Base-by-base conservation (phyloP, 768 basidiomycete species). In the Kwoniella sp. region DNA sequence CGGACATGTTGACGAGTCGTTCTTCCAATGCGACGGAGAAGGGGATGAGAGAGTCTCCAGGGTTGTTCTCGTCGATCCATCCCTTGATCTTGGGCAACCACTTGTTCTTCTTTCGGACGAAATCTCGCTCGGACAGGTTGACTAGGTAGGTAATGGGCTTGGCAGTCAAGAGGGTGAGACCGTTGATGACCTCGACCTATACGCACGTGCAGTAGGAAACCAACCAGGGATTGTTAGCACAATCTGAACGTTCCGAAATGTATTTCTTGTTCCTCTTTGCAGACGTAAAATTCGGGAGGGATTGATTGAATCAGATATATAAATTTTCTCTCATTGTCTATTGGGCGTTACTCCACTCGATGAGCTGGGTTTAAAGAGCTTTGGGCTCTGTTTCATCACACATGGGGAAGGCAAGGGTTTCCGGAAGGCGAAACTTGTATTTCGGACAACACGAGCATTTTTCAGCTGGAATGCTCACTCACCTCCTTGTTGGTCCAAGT, bases 401-500 rank as follows among this genome's bases (percentile, higher is more conserved):
- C 77, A 75, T 52, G 60, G 33, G 56, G 68, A 49, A 46, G 17
- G 40, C 12, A 47, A 24, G 0, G 27, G n/a, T n/a, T n/a, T n/a
- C n/a, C n/a, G n/a, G n/a, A n/a, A n/a, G n/a, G n/a, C n/a, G n/a
- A n/a, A n/a, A n/a, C n/a, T n/a, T n/a, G n/a, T n/a, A n/a, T n/a
- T n/a, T 47, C 13, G 58, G 22, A 47, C 26, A 49, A 53, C 46
- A 47, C 46, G 21, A 21, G 10, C 29, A 64, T 21, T 12, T 29
- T 37, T 36, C 55, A 55, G 44, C 8, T 40, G 27, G 36, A 64
- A 44, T n/a, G 21, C 25, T 19, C 10, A 79, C 87, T 77, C 70
- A 89, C 95, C 90, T 99, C 96, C 86, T 97, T 98, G 81, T 91
- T 92, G 46, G 82, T 88, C 96, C 96, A 99, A 13, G 91, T 90